Conservation (phyloP, 352 stramenopile species). For the Phytophthora fragariaefolia region DNA sequence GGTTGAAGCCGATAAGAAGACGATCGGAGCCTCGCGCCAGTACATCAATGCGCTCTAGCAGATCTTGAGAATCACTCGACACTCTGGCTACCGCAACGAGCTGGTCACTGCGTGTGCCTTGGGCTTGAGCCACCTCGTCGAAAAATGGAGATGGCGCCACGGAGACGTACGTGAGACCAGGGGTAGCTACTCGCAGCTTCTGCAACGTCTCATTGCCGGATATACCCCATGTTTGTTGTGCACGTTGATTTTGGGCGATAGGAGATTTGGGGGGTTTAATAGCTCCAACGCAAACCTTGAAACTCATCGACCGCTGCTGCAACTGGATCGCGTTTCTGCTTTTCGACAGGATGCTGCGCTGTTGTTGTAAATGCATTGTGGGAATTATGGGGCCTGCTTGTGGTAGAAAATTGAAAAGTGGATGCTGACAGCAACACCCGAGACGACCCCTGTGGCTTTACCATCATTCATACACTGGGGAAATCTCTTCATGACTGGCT, state of each 20-base stretch:
- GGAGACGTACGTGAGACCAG: constrained; percentile 48
- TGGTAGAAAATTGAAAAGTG: constrained; percentile 16
- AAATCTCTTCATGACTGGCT: too few species aligned
- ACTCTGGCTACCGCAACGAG: constrained; percentile 29
- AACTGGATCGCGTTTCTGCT: constrained; percentile 2
- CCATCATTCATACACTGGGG: too few species aligned
- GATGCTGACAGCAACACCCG: too few species aligned
- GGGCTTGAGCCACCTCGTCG: constrained; percentile 23
- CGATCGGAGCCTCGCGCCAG: constrained; percentile 23
- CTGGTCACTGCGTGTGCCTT: constrained; percentile 19
- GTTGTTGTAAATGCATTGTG: constrained; percentile 21
- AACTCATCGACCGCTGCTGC: constrained; percentile 29
- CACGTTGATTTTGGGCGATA: constrained; percentile 23
- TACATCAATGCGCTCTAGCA: constrained; percentile 28
- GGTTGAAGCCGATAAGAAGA: constrained; percentile 28
- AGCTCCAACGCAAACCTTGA: constrained; percentile 26
- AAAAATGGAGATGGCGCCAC: constrained; percentile 37
- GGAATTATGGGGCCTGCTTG: background rate
- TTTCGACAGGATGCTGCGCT: constrained; percentile 7
- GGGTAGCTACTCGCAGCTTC: constrained; percentile 33
- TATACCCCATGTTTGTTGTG: constrained; percentile 47
- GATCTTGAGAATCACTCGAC: constrained; percentile 23
- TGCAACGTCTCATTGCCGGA: constrained; percentile 28
- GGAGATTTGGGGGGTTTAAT: constrained; percentile 17
- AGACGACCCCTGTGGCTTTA: too few species aligned